Percentiles rank a stretch among this genome's conserved stretches.
These are phyloP conservation scores for Pseudopyricularia cyperi DNA, from an alignment of 2,329 filamentous ascomycete genomes.

Conservation along the genomic window DNA sequence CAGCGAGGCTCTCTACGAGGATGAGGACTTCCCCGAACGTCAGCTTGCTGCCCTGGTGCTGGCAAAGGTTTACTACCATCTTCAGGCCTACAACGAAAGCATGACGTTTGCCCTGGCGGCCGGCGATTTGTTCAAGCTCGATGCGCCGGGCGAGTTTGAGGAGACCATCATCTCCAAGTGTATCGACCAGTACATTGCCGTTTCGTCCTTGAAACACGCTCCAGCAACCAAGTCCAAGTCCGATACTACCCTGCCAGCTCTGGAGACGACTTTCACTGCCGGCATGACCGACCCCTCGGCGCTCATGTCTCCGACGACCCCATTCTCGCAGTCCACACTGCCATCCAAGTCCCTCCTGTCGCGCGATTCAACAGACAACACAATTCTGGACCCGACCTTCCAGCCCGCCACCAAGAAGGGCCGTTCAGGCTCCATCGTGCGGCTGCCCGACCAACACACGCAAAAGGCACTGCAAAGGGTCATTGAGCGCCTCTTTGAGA, in stretches of 20 bases:
- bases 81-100: conserved; percentile 97
- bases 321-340: conserved; percentile 85
- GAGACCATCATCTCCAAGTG: conserved; percentile 99
- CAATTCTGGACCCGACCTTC: conserved; percentile 45
- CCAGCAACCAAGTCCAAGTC: conserved; percentile 27
- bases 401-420: conserved; percentile 38
- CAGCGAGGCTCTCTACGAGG: conserved; percentile 95
- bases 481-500: conserved; percentile 83
- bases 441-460: conserved; percentile 55
- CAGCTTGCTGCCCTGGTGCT: conserved; percentile 89
- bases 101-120: conserved; percentile 96
- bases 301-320: conserved; percentile 78
- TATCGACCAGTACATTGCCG: conserved; percentile 90
- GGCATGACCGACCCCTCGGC: conserved; percentile 54
- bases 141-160: conserved; percentile 86
- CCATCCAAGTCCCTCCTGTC: conserved; percentile 94
- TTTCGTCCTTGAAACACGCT: conserved; percentile 40
- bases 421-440: conserved; percentile 46
- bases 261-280: conserved; percentile 68
- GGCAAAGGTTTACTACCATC: conserved; percentile 96
- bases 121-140: conserved; percentile 87
- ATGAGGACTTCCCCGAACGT: conserved; percentile 85
- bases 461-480: conserved; percentile 70
- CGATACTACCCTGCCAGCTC: conserved; percentile 44
- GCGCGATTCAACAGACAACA: conserved; percentile 56